phyloP scores from a whole-genome alignment of 495 filamentous ascomycete genomes.

The Trichoderma erinaceum region DNA sequence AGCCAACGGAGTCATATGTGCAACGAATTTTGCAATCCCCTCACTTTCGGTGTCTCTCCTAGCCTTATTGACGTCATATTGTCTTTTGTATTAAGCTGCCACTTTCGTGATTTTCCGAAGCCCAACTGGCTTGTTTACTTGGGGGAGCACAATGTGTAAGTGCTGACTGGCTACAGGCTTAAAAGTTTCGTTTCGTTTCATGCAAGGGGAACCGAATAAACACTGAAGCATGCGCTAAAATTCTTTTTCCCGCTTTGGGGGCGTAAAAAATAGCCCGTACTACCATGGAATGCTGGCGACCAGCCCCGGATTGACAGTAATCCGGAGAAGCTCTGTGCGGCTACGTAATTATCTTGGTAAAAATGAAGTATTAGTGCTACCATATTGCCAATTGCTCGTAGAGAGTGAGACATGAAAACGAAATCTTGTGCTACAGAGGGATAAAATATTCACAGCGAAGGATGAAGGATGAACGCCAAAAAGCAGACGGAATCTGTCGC shows the following conservation, averaged over 20 bases:
- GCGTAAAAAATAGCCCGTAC: too few relatives aligned
- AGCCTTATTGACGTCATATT: background rate
- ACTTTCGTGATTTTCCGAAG: background rate
- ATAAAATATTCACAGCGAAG: background rate
- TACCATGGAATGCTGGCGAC: too few relatives aligned
- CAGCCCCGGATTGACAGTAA: too few relatives aligned
- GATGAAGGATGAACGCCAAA: background rate
- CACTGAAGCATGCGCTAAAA: background rate
- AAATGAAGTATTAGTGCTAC: too few relatives aligned
- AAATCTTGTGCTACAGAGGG: background rate
- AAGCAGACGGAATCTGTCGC: background rate
- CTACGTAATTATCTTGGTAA: too few relatives aligned
- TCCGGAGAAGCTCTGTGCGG: too few relatives aligned
- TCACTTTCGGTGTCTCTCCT: too few relatives aligned
- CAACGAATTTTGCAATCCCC: too few relatives aligned
- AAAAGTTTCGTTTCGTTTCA: slow-evolving; percentile 2
- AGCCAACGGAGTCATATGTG: too few relatives aligned
- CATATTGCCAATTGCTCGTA: too few relatives aligned
- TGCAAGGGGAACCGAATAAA: background rate
- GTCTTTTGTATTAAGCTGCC: background rate
- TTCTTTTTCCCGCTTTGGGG: background rate
- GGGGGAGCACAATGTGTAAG: background rate
- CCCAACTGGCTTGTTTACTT: background rate
- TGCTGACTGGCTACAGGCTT: background rate
- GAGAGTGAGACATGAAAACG: too few relatives aligned